Evolutionary conservation across 164 flowering plant genomes (phyloP).

Genomic region (Magnolia sinica): DNA sequence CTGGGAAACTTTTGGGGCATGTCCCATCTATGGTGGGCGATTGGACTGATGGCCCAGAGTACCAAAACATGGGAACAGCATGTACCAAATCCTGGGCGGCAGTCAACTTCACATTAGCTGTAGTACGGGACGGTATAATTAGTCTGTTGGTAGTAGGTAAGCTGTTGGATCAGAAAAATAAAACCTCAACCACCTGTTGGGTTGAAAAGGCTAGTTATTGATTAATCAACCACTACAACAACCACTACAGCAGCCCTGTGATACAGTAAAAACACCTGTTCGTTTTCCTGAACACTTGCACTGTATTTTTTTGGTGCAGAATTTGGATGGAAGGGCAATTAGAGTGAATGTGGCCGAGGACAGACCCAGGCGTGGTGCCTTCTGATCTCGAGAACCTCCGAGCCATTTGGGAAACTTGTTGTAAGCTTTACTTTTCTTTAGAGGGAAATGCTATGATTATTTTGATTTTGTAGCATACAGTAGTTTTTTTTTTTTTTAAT

Average conservation of each 20-base stretch:
- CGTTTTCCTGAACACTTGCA: background rate
- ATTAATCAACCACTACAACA: background rate
- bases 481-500: too few relatives aligned
- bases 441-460: background rate
- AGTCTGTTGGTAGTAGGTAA: background rate
- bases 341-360: conserved; percentile 75
- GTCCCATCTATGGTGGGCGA: too few relatives aligned
- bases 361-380: conserved; percentile 44
- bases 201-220: background rate
- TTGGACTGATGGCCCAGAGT: too few relatives aligned
- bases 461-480: background rate
- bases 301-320: conserved; percentile 34
- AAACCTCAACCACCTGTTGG: background rate
- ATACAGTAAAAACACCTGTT: background rate
- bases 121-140: background rate
- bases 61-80: too few relatives aligned
- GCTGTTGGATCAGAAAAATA: background rate
- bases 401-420: background rate
- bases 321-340: conserved; percentile 74
- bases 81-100: background rate
- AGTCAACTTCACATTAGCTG: background rate
- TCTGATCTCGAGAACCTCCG: conserved; percentile 10
- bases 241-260: too few relatives aligned
- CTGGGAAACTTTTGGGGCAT: background rate
- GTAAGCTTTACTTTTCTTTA: background rate